These are phyloP conservation scores for Proliferodiscus dingleyae DNA, from an alignment of 2,329 filamentous ascomycete species.

Conservation along the genomic window DNA sequence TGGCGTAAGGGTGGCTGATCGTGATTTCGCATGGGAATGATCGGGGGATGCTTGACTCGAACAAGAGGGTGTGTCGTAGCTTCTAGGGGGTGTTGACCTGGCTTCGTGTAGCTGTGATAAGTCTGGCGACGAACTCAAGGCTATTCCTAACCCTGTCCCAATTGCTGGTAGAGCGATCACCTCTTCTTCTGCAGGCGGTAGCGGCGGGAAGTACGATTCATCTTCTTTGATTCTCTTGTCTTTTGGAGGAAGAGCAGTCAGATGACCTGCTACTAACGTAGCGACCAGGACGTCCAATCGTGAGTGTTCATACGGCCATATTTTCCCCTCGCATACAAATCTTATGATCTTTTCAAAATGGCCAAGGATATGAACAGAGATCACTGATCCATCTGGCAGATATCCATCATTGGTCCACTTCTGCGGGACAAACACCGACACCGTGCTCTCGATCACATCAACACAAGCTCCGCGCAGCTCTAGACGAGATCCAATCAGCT, in stretches of 20 bases:
- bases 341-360: slow-evolving; percentile 10
- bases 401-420: slow-evolving; percentile 5
- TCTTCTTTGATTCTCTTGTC: neutral
- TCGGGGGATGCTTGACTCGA: neutral
- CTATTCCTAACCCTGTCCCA: slow-evolving; percentile 2
- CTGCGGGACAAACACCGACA: slow-evolving; percentile 6
- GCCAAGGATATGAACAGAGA: slow-evolving; percentile 6
- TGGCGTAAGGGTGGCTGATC: no score
- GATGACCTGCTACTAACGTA: slow-evolving; percentile 6
- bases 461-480: slow-evolving; percentile 4
- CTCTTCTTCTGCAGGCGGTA: neutral
- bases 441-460: slow-evolving; percentile 6
- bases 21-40: no score
- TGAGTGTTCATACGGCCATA: slow-evolving; percentile 6
- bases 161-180: neutral
- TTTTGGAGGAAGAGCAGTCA: slow-evolving; percentile 3
- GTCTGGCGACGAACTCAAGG: slow-evolving; percentile 4
- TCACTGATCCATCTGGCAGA: slow-evolving; percentile 6
- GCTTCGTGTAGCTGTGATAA: no score
- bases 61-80: neutral
- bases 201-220: slow-evolving; percentile 6
- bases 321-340: slow-evolving; percentile 4
- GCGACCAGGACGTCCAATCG: slow-evolving; percentile 6
- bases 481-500: neutral
- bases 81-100: no score